Evolutionary conservation across 2,329 filamentous ascomycete species (phyloP), one percentile per base, ranked within the genome.

Genomic region (Fusarium succisae): DNA sequence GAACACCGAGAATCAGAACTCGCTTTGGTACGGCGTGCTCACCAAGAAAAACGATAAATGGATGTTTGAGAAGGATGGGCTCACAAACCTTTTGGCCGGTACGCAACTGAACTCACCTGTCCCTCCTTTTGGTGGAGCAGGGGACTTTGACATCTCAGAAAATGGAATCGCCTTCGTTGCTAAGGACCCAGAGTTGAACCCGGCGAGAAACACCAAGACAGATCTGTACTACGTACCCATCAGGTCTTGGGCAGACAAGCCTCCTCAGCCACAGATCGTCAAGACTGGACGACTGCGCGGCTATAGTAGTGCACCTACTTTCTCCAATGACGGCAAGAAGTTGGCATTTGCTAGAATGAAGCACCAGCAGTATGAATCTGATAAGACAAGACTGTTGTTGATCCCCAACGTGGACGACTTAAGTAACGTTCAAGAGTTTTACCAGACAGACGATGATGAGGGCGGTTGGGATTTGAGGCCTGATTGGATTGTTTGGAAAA

Each of bases 291-390:
- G 84, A 78, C 80, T 93, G 78, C 83, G 86, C 69, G 93, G 93
- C 12, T 94, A 94, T 75, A 90, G 88, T 30, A 86, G 86, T 24
- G 84, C 84, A 6, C 94, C 95, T 0, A 87, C 89, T 0, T 97
- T 97, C 82, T 95, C 94, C 7, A 90, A 90, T 8, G 88, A 92
- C 77, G 93, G 94, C 15, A 89, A 86, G 41, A 88, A 89, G 68
- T 85, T 96, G 32, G 94, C 90, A 4, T 98, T 97, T 80, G 86
- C 94, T 37, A 90, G 93, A 70, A 97, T 97, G 95, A 88, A 89
- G 72, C 88, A 88, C 63, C 87, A 90, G 58, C 90, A 92, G 67
- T 97, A 98, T 80, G 95, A 98, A 82, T 90, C 92, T 22, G 94
- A 98, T 83, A 84, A 84, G 74, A 88, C 92, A 50, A 88, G 91